phyloP scores from a whole-genome alignment of 441 rosid species.

The Biscutella laevigata region DNA sequence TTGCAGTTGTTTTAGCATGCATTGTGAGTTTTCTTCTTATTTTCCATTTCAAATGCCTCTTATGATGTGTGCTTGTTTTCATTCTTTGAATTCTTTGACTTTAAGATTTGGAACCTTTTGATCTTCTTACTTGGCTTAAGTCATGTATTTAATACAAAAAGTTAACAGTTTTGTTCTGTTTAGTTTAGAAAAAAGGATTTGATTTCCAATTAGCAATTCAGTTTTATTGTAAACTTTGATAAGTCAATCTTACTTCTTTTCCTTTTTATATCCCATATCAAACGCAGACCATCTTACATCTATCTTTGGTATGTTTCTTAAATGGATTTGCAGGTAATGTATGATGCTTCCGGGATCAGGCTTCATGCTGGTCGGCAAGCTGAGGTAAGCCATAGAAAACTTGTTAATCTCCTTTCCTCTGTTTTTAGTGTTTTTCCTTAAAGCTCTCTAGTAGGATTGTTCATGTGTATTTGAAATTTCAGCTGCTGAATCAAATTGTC shows the following conservation, averaged over 20 bases:
- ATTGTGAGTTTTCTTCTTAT: slow-evolving; percentile 45
- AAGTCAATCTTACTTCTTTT: background rate
- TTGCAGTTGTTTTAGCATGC: slow-evolving; percentile 74
- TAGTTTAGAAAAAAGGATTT: background rate
- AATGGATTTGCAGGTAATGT: slow-evolving; percentile 67
- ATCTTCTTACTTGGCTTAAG: background rate
- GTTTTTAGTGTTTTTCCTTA: background rate
- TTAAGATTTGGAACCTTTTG: background rate
- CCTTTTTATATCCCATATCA: background rate
- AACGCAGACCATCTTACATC: background rate
- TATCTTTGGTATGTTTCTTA: background rate
- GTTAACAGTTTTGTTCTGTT: background rate
- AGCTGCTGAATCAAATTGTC: slow-evolving; percentile 93
- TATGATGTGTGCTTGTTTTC: background rate
- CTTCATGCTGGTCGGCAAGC: slow-evolving; percentile 99
- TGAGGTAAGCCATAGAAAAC: slow-evolving; percentile 47
- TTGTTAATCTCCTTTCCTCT: background rate
- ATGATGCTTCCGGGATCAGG: slow-evolving; percentile 94
- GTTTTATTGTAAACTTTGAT: background rate
- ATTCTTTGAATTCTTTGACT: background rate
- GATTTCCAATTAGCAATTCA: background rate
- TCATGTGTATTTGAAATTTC: slow-evolving; percentile 18
- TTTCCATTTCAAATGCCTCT: background rate
- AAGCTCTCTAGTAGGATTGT: background rate
- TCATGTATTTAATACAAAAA: background rate